phyloP scores from a whole-genome alignment of 371 early-diverging fungal species.

The Mucor plumbeus region DNA sequence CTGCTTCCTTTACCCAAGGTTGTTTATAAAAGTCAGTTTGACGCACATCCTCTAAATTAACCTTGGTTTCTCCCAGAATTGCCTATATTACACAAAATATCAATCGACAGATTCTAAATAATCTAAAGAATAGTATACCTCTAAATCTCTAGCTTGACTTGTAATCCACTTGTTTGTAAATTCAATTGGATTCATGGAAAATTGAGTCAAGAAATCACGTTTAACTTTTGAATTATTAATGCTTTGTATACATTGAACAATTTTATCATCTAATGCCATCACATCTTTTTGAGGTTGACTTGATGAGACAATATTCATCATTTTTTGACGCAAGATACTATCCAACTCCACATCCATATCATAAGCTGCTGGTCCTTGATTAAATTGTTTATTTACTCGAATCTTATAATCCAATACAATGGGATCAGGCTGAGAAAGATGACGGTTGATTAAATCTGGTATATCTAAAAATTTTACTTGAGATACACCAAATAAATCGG shows the following conservation, averaged over 20 bases:
- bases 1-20: slow-evolving; percentile 89
- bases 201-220: slow-evolving; percentile 90
- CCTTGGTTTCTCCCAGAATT: slow-evolving; percentile 83
- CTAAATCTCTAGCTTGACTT: slow-evolving; percentile 89
- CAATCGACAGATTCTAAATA: not conserved
- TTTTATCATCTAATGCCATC: slow-evolving; percentile 67
- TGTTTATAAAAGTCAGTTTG: slow-evolving; percentile 84
- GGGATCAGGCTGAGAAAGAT: slow-evolving; percentile 85
- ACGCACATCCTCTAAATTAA: slow-evolving; percentile 85
- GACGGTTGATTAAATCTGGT: slow-evolving; percentile 77
- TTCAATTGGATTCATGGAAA: slow-evolving; percentile 82
- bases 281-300: slow-evolving; percentile 59
- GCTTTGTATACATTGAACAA: slow-evolving; percentile 73
- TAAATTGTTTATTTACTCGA: slow-evolving; percentile 71
- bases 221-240: slow-evolving; percentile 88
- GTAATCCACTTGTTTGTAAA: slow-evolving; percentile 93
- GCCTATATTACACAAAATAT: slow-evolving; percentile 24
- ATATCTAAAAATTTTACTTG: slow-evolving; percentile 78
- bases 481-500: slow-evolving; percentile 33
- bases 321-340: slow-evolving; percentile 67
- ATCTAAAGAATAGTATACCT: slow-evolving; percentile 47
- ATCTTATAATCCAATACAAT: slow-evolving; percentile 86
- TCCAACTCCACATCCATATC: slow-evolving; percentile 94
- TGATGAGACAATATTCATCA: slow-evolving; percentile 51
- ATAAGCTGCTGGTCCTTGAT: slow-evolving; percentile 70